These are phyloP conservation scores for Geranium incanum DNA, from an alignment of 441 rosid genomes.

Conservation along the genomic window DNA sequence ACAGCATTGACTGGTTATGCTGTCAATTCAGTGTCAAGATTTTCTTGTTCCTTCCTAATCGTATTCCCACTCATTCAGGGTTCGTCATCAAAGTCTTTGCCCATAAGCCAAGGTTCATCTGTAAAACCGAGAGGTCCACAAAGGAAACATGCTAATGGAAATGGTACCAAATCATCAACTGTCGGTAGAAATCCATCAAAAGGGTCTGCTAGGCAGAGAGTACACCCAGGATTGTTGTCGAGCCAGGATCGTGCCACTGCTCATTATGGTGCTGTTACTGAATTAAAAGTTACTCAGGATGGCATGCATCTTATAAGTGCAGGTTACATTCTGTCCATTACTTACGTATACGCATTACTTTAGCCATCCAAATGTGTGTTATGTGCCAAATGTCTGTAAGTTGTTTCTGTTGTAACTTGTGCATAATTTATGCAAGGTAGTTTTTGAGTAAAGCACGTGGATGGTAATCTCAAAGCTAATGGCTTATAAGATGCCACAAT, in stretches of 20 bases:
- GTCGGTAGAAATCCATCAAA: constrained; percentile 42
- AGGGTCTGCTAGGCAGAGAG: constrained; percentile 51
- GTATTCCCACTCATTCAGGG: constrained; percentile 27
- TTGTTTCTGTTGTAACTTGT: background rate
- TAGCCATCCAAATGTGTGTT: background rate
- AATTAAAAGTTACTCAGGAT: constrained; percentile 64
- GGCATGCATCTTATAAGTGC: constrained; percentile 93
- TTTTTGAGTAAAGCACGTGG: background rate
- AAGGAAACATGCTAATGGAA: constrained; percentile 46
- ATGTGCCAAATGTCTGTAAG: background rate
- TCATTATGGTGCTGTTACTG: constrained; percentile 88
- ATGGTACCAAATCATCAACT: constrained; percentile 46
- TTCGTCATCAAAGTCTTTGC: constrained; percentile 37
- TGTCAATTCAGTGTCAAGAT: constrained; percentile 6
- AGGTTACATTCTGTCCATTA: constrained; percentile 40
- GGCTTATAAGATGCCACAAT: background rate
- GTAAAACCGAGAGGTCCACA: constrained; percentile 35
- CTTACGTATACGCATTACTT: background rate
- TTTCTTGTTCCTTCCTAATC: constrained; percentile 14
- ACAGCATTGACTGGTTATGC: constrained; percentile 15
- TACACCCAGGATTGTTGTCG: constrained; percentile 83
- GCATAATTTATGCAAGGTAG: background rate
- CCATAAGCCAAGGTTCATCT: constrained; percentile 33
- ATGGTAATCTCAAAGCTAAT: background rate
- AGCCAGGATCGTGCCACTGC: constrained; percentile 78